Evolutionary conservation across 805 yeast species (phyloP).

Genomic region (Zygoascus bituminiphila): DNA sequence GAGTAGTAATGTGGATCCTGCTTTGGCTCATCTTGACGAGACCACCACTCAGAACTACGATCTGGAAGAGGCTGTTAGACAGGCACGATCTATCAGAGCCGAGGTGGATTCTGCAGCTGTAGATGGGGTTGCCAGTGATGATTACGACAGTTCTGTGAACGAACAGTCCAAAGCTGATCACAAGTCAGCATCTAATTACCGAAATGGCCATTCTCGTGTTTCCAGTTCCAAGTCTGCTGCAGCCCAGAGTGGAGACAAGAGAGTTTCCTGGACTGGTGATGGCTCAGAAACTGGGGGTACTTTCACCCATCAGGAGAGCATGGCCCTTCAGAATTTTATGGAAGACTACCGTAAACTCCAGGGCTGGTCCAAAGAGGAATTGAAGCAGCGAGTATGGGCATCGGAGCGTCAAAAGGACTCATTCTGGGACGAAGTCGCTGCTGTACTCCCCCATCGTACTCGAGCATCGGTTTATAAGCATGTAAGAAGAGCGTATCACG

Average conservation of each 20-base stretch:
- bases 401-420: conserved; percentile 76
- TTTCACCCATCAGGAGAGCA: conserved; percentile 58
- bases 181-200: neutral
- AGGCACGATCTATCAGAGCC: neutral
- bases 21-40: conserved; percentile 40
- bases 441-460: conserved; percentile 75
- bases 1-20: conserved; percentile 45
- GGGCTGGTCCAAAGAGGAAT: conserved; percentile 53
- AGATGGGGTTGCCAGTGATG: conserved; percentile 17
- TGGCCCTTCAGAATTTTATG: conserved; percentile 66
- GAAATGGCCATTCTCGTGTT: conserved; percentile 1
- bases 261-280: conserved; percentile 21
- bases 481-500: conserved; percentile 81
- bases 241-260: conserved; percentile 2
- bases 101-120: conserved; percentile 1
- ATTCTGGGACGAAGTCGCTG: conserved; percentile 79
- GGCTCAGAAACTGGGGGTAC: conserved; percentile 28
- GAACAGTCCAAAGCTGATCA: neutral
- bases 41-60: conserved; percentile 12
- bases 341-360: conserved; percentile 57
- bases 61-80: conserved; percentile 16
- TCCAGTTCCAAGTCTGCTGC: conserved; percentile 6
- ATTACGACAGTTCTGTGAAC: conserved; percentile 22
- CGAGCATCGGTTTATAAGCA: conserved; percentile 89
- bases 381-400: conserved; percentile 83